A percentile compares a stretch with the other conserved stretches of the same genome.
phyloP scores from a whole-genome alignment of 768 basidiomycete genomes.

The Amanita phalloides region DNA sequence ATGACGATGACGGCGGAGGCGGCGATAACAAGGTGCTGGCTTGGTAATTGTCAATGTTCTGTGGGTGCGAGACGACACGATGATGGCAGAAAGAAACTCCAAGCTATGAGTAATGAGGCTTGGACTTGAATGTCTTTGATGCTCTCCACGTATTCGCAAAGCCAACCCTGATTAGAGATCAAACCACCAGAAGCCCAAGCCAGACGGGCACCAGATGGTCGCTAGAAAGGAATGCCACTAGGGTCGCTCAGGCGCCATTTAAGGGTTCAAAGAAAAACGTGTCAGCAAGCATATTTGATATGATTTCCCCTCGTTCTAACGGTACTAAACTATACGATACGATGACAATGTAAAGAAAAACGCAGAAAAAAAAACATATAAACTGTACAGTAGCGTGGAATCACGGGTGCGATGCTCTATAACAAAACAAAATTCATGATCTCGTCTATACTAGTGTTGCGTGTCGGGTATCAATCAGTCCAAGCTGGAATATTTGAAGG shows the following conservation, averaged over 20 bases:
- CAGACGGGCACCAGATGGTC: not conserved
- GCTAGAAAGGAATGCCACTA: not conserved
- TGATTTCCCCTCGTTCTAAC: not conserved
- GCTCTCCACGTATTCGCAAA: too few relatives aligned
- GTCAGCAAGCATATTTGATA: not conserved
- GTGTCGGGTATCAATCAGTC: conserved; percentile 18
- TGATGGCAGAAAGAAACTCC: too few relatives aligned
- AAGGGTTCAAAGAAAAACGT: not conserved
- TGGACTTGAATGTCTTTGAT: too few relatives aligned
- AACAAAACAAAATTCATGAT: conserved; percentile 14
- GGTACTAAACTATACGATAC: not conserved
- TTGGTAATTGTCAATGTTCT: too few relatives aligned
- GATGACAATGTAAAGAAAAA: not conserved
- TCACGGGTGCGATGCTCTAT: conserved; percentile 52
- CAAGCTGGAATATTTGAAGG: conserved; percentile 19
- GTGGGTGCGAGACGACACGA: not conserved
- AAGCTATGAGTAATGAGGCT: too few relatives aligned
- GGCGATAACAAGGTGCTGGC: not conserved
- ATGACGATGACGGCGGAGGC: not conserved
- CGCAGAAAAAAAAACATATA: conserved; percentile 1
- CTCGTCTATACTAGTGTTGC: conserved; percentile 16
- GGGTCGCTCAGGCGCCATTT: not conserved
- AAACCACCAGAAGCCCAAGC: too few relatives aligned
- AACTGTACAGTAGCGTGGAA: conserved; percentile 6
- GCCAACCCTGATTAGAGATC: not conserved